Percentiles rank a stretch among this genome's conserved stretches.
These are phyloP conservation scores for Golovinomyces cichoracearum DNA, from an alignment of 2,329 filamentous ascomycete species.

Conservation along the genomic window DNA sequence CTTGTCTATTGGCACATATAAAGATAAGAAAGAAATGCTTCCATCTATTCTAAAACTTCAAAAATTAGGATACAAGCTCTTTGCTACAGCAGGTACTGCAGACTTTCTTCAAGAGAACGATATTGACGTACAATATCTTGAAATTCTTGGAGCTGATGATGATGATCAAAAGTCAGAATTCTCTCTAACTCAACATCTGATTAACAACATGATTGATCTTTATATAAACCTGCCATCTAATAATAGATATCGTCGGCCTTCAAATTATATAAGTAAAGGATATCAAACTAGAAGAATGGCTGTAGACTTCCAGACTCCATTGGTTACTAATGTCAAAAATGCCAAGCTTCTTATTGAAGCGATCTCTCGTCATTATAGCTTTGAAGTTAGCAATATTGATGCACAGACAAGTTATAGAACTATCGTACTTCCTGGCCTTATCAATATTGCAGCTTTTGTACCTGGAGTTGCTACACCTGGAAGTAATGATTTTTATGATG, in stretches of 20 bases:
- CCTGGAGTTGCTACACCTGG: slow-evolving; percentile 39
- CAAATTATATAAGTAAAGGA: slow-evolving; percentile 95
- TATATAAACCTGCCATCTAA: slow-evolving; percentile 99
- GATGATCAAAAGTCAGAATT: slow-evolving; percentile 85
- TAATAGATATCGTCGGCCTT: slow-evolving; percentile 88
- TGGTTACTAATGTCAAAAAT: slow-evolving; percentile 98
- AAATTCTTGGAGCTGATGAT: slow-evolving; percentile 52
- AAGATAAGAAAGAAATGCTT: slow-evolving; percentile 94
- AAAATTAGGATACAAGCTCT: slow-evolving; percentile 80
- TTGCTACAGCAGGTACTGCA: slow-evolving; percentile 84
- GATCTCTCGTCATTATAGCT: slow-evolving; percentile 64
- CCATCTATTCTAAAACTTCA: slow-evolving; percentile 75
- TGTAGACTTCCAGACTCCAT: slow-evolving; percentile 75
- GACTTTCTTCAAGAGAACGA: slow-evolving; percentile 89
- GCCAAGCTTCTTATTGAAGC: slow-evolving; percentile 93
- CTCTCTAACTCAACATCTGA: slow-evolving; percentile 83
- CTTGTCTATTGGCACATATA: slow-evolving; percentile 85
- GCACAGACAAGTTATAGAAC: slow-evolving; percentile 75
- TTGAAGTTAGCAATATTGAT: slow-evolving; percentile 62
- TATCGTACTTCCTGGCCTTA: slow-evolving; percentile 43
- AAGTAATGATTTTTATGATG: slow-evolving; percentile 39
- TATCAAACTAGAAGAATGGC: slow-evolving; percentile 95
- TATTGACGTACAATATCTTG: slow-evolving; percentile 77
- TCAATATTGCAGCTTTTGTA: slow-evolving; percentile 60
- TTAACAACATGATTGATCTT: slow-evolving; percentile 91